Evolutionary conservation across 352 stramenopile species (phyloP).

Genomic region (Discostella stelligera): DNA sequence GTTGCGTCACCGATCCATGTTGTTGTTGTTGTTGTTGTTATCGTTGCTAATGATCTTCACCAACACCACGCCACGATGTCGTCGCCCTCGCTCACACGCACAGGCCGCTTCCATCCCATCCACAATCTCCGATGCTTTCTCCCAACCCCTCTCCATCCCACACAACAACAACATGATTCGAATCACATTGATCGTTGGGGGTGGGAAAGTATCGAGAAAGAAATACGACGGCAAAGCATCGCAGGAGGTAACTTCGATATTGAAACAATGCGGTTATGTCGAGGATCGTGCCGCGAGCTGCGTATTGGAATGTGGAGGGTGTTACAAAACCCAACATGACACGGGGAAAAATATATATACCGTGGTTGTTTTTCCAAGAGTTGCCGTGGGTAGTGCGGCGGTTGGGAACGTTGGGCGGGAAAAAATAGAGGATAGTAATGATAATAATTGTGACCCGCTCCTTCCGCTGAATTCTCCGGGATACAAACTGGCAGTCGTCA

Average conservation of each 20-base stretch:
- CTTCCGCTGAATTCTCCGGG: conserved; percentile 44
- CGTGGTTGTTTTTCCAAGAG: conserved; percentile 83
- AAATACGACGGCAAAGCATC: conserved; percentile 80
- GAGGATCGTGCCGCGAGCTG: conserved; percentile 81
- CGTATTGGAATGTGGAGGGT: conserved; percentile 71
- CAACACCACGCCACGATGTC: background rate
- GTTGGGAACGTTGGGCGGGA: background rate
- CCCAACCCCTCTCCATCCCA: conserved; percentile 53
- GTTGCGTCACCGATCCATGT: no score
- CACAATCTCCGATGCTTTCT: conserved; percentile 71
- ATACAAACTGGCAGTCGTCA: conserved; percentile 55
- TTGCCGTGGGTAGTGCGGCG: conserved; percentile 10
- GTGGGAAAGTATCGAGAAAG: conserved; percentile 76
- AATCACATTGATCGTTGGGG: conserved; percentile 82
- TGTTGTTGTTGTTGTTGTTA: no score
- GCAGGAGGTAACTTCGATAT: conserved; percentile 67
- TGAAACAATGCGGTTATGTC: conserved; percentile 73
- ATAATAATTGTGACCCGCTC: conserved; percentile 4
- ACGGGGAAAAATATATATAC: conserved; percentile 86
- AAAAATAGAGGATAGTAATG: conserved; percentile 14
- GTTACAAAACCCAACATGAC: conserved; percentile 84
- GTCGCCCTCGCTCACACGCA: background rate
- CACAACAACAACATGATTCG: conserved; percentile 78
- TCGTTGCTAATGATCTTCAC: background rate
- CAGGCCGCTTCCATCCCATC: conserved; percentile 52